Base-by-base conservation (phyloP, 106 monocot species). In the Vanilla planifolia region DNA sequence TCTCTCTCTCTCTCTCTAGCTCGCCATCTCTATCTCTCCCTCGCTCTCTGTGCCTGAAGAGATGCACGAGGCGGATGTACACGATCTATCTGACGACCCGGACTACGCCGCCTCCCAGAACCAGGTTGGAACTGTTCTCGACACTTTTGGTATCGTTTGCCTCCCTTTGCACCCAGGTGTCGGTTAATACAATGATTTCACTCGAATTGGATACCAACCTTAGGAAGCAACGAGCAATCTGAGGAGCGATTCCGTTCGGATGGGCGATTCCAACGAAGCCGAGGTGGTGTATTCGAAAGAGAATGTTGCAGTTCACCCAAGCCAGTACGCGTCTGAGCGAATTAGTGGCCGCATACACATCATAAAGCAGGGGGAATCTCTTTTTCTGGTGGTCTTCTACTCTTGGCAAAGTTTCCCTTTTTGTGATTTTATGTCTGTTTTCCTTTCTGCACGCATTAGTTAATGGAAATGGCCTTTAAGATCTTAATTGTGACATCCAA, bases 21-120 rank as follows among this genome's bases (percentile, higher is more conserved):
- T n/a, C n/a, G n/a, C n/a, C n/a, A 15, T 39, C 6, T 35, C 4
- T 41, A 20, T n/a, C 25, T n/a, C 27, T 25, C 51, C 8, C 21
- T 24, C 19, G 23, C 65, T 27, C 21, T 19, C 15, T 33, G 15
- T 15, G 1, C 19, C 33, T 22, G 21, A 52, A 16, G 63, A 44
- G 65, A 77, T 73, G 77, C 74, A 67, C 37, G 70, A 70, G 20
- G 37, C 69, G 33, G 88, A 88, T 44, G 68, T 63, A 15, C 76
- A 80, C 79, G 88, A 88, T 55, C 79, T 88, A 67, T 79, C 79
- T 59, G 88, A 88, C 79, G 83, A 88, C 61, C 50, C 82, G 39
- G 83, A 83, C 52, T 83, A 83, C 70, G 77, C 82, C 57, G 77
- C 73, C 41, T 83, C 77, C 11, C 73, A 71, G 55, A 53, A 71